Percentiles rank a stretch among this genome's conserved stretches.
Conservation (phyloP, 2,329 filamentous ascomycete species). For the Sphaerulina populicola region DNA sequence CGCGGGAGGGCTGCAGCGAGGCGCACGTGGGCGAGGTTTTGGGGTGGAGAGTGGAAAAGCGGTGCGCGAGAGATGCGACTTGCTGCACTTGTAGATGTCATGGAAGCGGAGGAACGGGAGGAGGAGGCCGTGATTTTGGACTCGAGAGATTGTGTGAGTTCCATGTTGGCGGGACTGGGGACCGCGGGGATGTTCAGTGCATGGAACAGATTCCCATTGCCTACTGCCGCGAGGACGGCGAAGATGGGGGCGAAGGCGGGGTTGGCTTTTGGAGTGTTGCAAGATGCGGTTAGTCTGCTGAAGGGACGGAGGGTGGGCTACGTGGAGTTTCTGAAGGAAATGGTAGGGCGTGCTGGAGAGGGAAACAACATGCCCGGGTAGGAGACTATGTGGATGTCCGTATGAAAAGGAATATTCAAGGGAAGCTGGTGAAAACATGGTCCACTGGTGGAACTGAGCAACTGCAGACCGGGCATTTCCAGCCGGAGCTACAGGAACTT, state of each 20-base stretch:
- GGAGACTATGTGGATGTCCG: not conserved
- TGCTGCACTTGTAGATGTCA: conserved; percentile 40
- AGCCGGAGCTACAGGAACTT: too few relatives aligned
- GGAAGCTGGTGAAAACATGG: too few relatives aligned
- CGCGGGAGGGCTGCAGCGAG: conserved; percentile 57
- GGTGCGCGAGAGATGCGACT: conserved; percentile 30
- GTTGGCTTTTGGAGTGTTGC: conserved; percentile 67
- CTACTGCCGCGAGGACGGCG: conserved; percentile 54
- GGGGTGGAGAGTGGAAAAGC: conserved; percentile 26
- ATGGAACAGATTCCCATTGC: conserved; percentile 72
- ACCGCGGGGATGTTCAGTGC: conserved; percentile 81
- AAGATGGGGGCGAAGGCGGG: conserved; percentile 72
- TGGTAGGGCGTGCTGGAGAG: not conserved
- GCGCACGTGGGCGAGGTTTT: conserved; percentile 35
- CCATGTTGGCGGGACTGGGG: conserved; percentile 70
- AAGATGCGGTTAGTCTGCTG: conserved; percentile 63
- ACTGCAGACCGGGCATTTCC: too few relatives aligned
- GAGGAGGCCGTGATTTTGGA: conserved; percentile 36
- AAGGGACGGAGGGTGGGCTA: conserved; percentile 68
- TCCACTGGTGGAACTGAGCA: too few relatives aligned
- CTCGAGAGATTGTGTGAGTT: conserved; percentile 66
- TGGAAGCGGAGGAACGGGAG: conserved; percentile 16
- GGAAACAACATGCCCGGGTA: not conserved
- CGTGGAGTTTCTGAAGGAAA: conserved; percentile 50
- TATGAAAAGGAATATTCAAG: too few relatives aligned